These are phyloP conservation scores for Effrenium voratum DNA, from an alignment of 73 alveolate species.

Conservation along the genomic window DNA sequence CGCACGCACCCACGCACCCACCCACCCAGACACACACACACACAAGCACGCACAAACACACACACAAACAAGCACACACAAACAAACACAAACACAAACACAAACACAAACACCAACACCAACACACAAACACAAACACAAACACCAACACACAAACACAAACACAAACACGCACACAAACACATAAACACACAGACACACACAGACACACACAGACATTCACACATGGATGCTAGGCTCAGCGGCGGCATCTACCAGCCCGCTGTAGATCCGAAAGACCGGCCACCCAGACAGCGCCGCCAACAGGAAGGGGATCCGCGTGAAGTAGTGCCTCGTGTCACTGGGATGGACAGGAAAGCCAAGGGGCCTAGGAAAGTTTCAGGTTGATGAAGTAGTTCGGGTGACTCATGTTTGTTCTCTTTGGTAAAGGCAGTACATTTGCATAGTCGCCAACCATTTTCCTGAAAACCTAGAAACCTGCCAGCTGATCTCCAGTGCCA, in stretches of 20 bases:
- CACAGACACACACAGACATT: background rate
- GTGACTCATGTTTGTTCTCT: no score
- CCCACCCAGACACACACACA: no score
- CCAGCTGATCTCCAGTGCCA: no score
- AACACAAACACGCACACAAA: background rate
- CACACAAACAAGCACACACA: background rate
- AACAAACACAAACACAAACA: background rate
- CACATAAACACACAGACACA: no score
- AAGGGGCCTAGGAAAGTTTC: no score
- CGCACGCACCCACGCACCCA: no score
- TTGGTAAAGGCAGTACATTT: no score
- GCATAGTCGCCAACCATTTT: no score
- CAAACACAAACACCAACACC: background rate
- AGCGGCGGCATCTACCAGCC: conserved; percentile 48
- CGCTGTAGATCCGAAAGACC: conserved; percentile 44
- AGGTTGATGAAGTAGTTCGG: no score
- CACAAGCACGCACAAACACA: no score
- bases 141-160: background rate
- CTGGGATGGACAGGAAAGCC: background rate
- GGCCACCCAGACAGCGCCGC: conserved; percentile 81
- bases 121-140: background rate
- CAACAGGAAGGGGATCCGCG: conserved; percentile 72
- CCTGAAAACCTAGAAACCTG: no score
- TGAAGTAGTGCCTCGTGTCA: conserved; percentile 45
- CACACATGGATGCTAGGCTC: background rate